phyloP scores from a whole-genome alignment of 2,329 filamentous ascomycete genomes.

The Aspergillus novofumigatus region DNA sequence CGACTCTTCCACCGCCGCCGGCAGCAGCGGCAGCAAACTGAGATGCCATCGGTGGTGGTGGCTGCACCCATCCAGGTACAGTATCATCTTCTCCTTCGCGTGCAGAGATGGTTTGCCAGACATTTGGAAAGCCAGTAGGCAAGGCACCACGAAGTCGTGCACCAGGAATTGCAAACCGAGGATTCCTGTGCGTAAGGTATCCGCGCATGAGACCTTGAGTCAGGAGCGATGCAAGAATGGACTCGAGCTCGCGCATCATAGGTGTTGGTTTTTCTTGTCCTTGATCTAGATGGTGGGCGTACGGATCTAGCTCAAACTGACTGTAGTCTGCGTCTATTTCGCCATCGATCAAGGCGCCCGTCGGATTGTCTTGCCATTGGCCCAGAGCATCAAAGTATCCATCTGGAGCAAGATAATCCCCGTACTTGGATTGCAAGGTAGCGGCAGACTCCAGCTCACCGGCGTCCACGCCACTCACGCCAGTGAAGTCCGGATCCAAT shows the following conservation, averaged over 20 bases:
- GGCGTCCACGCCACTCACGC: constrained; percentile 12
- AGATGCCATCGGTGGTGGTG: constrained; percentile 12
- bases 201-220: constrained; percentile 78
- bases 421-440: constrained; percentile 24
- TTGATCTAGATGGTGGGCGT: constrained; percentile 40
- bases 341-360: constrained; percentile 24
- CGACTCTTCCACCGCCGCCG: constrained; percentile 49
- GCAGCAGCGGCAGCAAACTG: constrained; percentile 24
- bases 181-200: constrained; percentile 73
- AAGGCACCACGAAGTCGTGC: constrained; percentile 45
- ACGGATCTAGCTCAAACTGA: constrained; percentile 54
- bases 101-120: constrained; percentile 64
- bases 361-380: constrained; percentile 20
- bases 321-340: constrained; percentile 28
- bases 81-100: constrained; percentile 58
- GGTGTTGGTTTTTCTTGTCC: constrained; percentile 33
- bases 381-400: constrained; percentile 33
- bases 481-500: constrained; percentile 31
- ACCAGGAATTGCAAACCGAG: constrained; percentile 77
- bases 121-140: constrained; percentile 61
- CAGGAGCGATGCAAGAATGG: constrained; percentile 69
- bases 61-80: constrained; percentile 72
- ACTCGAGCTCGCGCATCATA: constrained; percentile 64
- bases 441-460: constrained; percentile 7
- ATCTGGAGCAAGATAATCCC: constrained; percentile 33